Conservation (phyloP, 176 grass and related monocot genomes). For the Pharus latifolius region DNA sequence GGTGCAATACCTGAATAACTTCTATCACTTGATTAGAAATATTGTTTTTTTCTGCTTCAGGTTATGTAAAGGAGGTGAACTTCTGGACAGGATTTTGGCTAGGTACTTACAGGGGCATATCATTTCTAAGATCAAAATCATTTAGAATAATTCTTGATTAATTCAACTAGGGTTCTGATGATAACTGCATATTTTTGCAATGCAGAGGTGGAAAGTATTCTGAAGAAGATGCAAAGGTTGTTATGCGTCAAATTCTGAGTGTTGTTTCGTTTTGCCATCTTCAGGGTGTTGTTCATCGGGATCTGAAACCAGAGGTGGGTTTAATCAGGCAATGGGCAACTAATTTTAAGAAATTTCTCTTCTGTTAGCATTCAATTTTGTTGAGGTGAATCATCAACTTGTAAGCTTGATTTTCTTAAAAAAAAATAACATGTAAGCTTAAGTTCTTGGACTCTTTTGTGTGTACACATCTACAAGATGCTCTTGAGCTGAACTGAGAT, state of each 20-base stretch:
- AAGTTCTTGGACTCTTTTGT: no score
- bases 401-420: no score
- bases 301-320: conserved; percentile 54
- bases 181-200: neutral
- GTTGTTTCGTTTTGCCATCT: conserved; percentile 46
- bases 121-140: no score
- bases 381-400: no score
- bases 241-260: conserved; percentile 46
- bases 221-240: conserved; percentile 49
- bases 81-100: conserved; percentile 37
- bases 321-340: neutral
- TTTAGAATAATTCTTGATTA: no score
- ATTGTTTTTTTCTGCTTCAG: conserved; percentile 18
- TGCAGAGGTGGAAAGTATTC: conserved; percentile 47
- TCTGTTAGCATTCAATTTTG: neutral
- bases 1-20: no score
- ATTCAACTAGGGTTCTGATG: no score
- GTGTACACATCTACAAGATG: no score
- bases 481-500: no score
- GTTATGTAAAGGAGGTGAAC: conserved; percentile 56
- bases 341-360: neutral
- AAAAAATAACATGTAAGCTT: no score
- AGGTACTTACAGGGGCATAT: conserved; percentile 21
- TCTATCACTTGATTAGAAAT: no score
- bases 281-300: conserved; percentile 53